These are phyloP conservation scores for Parietichytrium sp. DNA, from an alignment of 108 stramenopile genomes.

Conservation along the genomic window DNA sequence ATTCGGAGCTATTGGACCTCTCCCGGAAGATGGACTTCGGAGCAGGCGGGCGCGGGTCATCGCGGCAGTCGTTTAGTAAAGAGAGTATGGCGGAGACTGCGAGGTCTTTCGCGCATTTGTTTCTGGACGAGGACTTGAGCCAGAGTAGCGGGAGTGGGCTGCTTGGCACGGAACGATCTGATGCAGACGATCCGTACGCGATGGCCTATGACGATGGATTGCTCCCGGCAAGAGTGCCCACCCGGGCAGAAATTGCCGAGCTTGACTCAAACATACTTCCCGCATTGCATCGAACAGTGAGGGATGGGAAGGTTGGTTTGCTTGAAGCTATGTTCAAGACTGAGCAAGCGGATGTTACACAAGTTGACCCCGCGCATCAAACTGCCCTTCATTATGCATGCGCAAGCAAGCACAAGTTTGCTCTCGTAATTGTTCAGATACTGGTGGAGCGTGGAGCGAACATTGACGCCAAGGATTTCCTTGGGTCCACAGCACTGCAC, in stretches of 20 bases:
- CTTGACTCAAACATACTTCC: not conserved
- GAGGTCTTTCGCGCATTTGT: too few species aligned
- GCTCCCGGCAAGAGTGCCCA: not conserved
- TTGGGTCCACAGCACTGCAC: not conserved
- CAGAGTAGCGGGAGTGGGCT: too few species aligned
- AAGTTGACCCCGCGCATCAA: not conserved
- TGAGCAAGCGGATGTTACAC: not conserved
- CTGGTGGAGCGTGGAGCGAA: not conserved
- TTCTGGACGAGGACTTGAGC: too few species aligned
- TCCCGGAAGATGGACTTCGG: too few species aligned
- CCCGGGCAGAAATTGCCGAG: not conserved
- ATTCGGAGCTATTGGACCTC: too few species aligned
- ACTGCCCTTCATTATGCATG: slow-evolving; percentile 3
- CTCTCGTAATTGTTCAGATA: not conserved
- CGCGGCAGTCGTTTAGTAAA: too few species aligned
- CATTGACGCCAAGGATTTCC: not conserved
- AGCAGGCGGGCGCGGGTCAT: too few species aligned
- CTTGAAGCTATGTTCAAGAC: not conserved
- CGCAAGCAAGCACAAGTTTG: not conserved
- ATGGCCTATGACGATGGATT: slow-evolving; percentile 36
- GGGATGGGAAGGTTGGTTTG: not conserved
- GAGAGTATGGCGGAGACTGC: too few species aligned
- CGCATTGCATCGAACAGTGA: not conserved
- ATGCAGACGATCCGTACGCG: too few species aligned
- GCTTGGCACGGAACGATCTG: too few species aligned